These are phyloP conservation scores for Botryotinia narcissicola DNA, from an alignment of 2,329 filamentous ascomycete species.

Conservation along the genomic window DNA sequence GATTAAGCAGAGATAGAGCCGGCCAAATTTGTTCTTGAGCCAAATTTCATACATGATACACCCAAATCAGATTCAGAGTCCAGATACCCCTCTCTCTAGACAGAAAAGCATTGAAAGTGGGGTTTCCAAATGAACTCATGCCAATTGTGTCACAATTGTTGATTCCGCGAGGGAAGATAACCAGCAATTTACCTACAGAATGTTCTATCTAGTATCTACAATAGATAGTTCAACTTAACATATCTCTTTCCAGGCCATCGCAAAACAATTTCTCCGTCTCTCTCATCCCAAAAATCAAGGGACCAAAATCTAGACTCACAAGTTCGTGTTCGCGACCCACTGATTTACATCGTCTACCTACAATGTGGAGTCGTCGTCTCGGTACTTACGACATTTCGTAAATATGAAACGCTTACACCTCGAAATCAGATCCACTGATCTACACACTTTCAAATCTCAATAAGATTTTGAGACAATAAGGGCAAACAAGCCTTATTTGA, in stretches of 20 bases:
- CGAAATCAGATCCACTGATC: background rate
- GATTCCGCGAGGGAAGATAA: background rate
- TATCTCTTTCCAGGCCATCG: background rate
- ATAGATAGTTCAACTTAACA: background rate
- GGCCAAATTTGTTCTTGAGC: background rate
- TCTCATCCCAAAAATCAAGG: background rate
- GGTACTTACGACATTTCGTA: background rate
- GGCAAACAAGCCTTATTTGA: constrained; percentile 1
- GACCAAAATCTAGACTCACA: background rate
- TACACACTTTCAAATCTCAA: background rate
- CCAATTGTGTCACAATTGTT: too few species aligned
- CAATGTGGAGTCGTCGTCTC: background rate
- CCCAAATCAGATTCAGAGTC: background rate
- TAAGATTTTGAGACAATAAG: background rate
- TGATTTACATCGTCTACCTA: background rate
- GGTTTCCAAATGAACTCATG: background rate
- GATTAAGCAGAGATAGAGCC: too few species aligned
- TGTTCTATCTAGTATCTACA: background rate
- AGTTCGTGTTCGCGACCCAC: background rate
- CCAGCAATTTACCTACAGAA: background rate
- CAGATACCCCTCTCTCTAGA: background rate
- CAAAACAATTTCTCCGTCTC: background rate
- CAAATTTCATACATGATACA: background rate
- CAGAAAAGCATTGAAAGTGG: background rate
- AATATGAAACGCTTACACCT: background rate